These are phyloP conservation scores for Typha latifolia DNA, from an alignment of 176 grass and related monocot genomes.

Conservation along the genomic window DNA sequence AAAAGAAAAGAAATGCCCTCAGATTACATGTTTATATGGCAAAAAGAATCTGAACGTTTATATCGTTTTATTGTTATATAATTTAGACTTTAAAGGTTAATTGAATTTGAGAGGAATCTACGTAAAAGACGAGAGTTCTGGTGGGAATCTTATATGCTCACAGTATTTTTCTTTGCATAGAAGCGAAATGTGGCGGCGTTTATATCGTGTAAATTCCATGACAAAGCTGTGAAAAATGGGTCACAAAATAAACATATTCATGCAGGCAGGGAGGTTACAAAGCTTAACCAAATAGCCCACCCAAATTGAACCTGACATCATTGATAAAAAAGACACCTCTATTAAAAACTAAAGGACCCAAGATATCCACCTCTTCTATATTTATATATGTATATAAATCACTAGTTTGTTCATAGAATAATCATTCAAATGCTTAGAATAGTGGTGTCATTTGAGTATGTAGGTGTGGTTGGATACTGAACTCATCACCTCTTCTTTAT, in stretches of 20 bases:
- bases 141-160: too few relatives aligned
- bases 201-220: slow-evolving; percentile 40
- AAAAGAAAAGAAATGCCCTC: too few relatives aligned
- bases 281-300: slow-evolving; percentile 13
- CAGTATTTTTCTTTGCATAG: too few relatives aligned
- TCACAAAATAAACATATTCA: slow-evolving; percentile 21
- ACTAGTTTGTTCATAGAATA: not conserved
- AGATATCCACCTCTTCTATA: not conserved
- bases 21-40: too few relatives aligned
- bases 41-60: too few relatives aligned
- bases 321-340: slow-evolving; percentile 2
- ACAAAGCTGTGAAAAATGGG: slow-evolving; percentile 31
- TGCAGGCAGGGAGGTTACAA: not conserved
- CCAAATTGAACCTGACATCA: slow-evolving; percentile 11
- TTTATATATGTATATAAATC: not conserved
- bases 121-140: too few relatives aligned
- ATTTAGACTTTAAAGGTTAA: too few relatives aligned
- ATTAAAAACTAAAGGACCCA: slow-evolving; percentile 3
- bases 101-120: too few relatives aligned
- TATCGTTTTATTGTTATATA: too few relatives aligned
- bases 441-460: slow-evolving; percentile 14
- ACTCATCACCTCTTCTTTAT: not conserved
- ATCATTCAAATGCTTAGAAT: not conserved
- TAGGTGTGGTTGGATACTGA: slow-evolving; percentile 4
- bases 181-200: slow-evolving; percentile 14